Evolutionary conservation across 768 basidiomycete genomes (phyloP).

Genomic region (Auriculariales sp.): DNA sequence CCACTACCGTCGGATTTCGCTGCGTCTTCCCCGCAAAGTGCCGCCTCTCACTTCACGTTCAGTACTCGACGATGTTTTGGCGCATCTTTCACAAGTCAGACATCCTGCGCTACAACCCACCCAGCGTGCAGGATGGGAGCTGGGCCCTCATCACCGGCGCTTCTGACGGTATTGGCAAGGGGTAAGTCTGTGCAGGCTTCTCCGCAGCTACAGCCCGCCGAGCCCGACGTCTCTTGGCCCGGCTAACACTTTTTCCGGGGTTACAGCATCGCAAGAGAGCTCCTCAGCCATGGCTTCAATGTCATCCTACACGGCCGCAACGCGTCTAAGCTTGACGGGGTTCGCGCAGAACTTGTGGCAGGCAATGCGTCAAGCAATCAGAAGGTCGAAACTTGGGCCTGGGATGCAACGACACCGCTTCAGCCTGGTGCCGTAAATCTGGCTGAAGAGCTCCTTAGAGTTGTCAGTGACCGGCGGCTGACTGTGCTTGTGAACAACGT

Average conservation of each 20-base stretch:
- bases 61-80: not conserved
- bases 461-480: not conserved
- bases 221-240: not conserved
- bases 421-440: not conserved
- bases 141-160: not conserved
- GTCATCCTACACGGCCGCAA: not conserved
- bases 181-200: no score
- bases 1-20: no score
- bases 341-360: not conserved
- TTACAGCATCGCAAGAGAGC: not conserved
- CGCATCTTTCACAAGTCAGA: not conserved
- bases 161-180: not conserved
- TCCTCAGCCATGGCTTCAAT: not conserved
- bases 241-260: not conserved
- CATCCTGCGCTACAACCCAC: not conserved
- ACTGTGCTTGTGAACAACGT: not conserved
- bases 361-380: not conserved
- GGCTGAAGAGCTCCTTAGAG: not conserved
- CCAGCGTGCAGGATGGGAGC: not conserved
- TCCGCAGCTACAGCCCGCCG: no score
- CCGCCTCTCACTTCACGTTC: no score
- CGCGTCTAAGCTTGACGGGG: not conserved
- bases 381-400: not conserved
- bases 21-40: no score
- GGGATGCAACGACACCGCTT: not conserved